phyloP scores from a whole-genome alignment of 2,329 filamentous ascomycete species.

The Capronia epimyces region DNA sequence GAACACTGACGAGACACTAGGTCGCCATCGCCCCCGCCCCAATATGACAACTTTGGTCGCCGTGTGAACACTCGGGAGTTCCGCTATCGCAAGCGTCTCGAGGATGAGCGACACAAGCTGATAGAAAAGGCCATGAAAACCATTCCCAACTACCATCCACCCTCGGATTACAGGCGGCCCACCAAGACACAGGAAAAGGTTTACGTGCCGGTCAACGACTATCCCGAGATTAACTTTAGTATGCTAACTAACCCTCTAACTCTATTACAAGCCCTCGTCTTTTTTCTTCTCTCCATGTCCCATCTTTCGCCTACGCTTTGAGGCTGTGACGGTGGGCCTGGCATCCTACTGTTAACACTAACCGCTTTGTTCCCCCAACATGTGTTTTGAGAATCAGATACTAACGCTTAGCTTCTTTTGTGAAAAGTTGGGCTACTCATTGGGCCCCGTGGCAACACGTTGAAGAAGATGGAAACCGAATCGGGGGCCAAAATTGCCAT shows the following conservation, averaged over 20 bases:
- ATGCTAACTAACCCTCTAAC: conserved; percentile 99
- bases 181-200: conserved; percentile 99
- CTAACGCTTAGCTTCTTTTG: conserved; percentile 85
- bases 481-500: conserved; percentile 98
- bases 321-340: conserved; percentile 19
- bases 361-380: conserved; percentile 27
- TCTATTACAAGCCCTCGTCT: conserved; percentile 55
- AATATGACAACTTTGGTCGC: conserved; percentile 98
- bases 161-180: conserved; percentile 94
- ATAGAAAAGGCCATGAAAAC: conserved; percentile 99
- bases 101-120: conserved; percentile 97
- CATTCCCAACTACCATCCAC: conserved; percentile 98
- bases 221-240: conserved; percentile 99
- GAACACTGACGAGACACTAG: conserved; percentile 45
- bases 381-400: conserved; percentile 42
- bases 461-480: conserved; percentile 99
- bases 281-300: conserved; percentile 38
- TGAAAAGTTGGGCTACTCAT: conserved; percentile 99
- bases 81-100: conserved; percentile 93
- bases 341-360: conserved; percentile 36
- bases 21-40: conserved; percentile 89
- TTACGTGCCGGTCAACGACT: conserved; percentile 99
- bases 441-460: conserved; percentile 97
- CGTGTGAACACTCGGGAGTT: conserved; percentile 99
- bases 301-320: conserved; percentile 19